Conservation (phyloP, 2,329 filamentous ascomycete species). For the Alternaria postmessia region DNA sequence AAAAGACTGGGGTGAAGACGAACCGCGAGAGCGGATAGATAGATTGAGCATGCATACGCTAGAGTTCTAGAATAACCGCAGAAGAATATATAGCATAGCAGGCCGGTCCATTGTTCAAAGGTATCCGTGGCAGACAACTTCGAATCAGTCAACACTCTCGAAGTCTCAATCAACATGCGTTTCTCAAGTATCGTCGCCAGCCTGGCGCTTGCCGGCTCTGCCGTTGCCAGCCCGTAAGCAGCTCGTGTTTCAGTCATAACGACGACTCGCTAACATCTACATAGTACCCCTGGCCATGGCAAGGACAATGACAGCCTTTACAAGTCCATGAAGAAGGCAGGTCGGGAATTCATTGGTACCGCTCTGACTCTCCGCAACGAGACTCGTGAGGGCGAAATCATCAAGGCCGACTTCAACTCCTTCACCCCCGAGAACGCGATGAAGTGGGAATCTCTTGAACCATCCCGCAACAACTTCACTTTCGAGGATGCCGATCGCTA, state of each 20-base stretch:
- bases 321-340: conserved; percentile 35
- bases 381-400: conserved; percentile 32
- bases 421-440: conserved; percentile 34
- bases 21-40: conserved; percentile 22
- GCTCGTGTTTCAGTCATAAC: not conserved
- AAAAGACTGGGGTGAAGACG: conserved; percentile 7
- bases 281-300: conserved; percentile 13
- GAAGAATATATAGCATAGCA: conserved; percentile 23
- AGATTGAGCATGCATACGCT: conserved; percentile 18
- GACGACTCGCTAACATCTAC: not conserved
- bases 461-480: conserved; percentile 50
- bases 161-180: conserved; percentile 30
- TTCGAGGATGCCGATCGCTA: conserved; percentile 49
- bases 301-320: conserved; percentile 31
- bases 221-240: conserved; percentile 29
- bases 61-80: conserved; percentile 31
- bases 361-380: conserved; percentile 39
- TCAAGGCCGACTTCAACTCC: conserved; percentile 42
- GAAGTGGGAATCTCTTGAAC: conserved; percentile 52
- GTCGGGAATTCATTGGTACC: conserved; percentile 35
- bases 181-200: conserved; percentile 36
- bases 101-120: not conserved
- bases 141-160: not conserved
- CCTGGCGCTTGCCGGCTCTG: conserved; percentile 33
- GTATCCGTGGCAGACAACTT: conserved; percentile 16